phyloP scores from a whole-genome alignment of 2,329 filamentous ascomycete genomes.

The Fusarium redolens region DNA sequence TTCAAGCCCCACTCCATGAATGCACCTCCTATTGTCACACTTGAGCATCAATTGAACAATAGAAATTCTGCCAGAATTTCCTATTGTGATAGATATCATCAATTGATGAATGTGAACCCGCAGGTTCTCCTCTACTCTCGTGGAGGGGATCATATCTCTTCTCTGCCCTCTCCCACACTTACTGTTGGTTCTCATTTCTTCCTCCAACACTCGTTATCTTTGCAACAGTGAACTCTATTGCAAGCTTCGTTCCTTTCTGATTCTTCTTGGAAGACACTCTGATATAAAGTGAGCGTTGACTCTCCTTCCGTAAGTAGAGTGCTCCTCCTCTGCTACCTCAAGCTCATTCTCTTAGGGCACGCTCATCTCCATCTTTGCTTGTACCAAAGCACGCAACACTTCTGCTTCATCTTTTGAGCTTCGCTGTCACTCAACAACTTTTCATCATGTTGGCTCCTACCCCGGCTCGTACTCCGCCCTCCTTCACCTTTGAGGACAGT shows the following conservation, averaged over 20 bases:
- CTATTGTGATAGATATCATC: neutral
- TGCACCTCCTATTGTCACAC: conserved; percentile 14
- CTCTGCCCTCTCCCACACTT: neutral
- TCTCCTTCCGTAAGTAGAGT: conserved; percentile 10
- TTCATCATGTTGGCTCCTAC: conserved; percentile 9
- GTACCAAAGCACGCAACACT: neutral
- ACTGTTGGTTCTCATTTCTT: neutral
- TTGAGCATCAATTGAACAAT: conserved; percentile 22
- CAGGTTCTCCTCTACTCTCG: neutral
- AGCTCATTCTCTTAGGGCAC: neutral
- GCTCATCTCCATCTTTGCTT: neutral
- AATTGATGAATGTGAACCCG: neutral
- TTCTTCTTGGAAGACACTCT: neutral
- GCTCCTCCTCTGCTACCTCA: neutral
- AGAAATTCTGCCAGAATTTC: neutral
- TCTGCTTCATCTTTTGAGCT: neutral
- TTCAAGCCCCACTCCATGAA: neutral
- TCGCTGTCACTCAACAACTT: neutral
- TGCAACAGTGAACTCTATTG: neutral
- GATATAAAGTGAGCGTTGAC: neutral
- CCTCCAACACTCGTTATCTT: neutral
- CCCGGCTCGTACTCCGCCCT: conserved; percentile 2
- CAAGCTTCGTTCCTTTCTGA: neutral
- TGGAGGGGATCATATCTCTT: neutral
- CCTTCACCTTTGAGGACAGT: conserved; percentile 6